A percentile compares a stretch with the other conserved stretches of the same genome.
phyloP scores from a whole-genome alignment of 257 asterid genomes.

The Cynanchum wilfordii region DNA sequence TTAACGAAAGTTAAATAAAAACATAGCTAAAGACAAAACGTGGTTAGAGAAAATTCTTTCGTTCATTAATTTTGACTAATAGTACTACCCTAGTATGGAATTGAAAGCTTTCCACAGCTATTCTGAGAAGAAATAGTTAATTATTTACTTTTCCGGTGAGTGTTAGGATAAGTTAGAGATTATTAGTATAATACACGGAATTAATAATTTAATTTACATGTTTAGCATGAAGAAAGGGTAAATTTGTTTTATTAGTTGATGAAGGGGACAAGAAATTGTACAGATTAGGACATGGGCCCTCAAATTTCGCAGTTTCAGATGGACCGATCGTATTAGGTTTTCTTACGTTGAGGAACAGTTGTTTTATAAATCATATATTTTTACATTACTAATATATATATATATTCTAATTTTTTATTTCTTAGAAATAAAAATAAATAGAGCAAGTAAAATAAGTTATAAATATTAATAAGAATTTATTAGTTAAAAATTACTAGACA shows the following conservation, averaged over 20 bases:
- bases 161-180: no score
- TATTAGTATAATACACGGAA: no score
- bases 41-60: background rate
- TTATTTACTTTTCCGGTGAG: no score
- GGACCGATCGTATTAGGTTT: no score
- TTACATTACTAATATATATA: no score
- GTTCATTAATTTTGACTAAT: background rate
- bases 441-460: no score
- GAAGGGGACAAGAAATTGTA: constrained; percentile 12
- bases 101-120: background rate
- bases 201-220: background rate
- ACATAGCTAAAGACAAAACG: background rate
- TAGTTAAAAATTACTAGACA: no score
- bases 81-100: background rate
- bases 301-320: background rate
- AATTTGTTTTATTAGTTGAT: constrained; percentile 19
- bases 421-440: no score
- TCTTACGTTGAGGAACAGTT: background rate
- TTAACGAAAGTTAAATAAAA: background rate
- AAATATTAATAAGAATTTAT: no score
- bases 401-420: no score
- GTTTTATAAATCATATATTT: no score
- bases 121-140: no score
- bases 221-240: constrained; percentile 4
- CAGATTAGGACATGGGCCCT: constrained; percentile 3